A percentile compares a stretch with the other conserved stretches of the same genome.
Conservation (phyloP, 805 yeast species). For the Candida fluviatilis region DNA sequence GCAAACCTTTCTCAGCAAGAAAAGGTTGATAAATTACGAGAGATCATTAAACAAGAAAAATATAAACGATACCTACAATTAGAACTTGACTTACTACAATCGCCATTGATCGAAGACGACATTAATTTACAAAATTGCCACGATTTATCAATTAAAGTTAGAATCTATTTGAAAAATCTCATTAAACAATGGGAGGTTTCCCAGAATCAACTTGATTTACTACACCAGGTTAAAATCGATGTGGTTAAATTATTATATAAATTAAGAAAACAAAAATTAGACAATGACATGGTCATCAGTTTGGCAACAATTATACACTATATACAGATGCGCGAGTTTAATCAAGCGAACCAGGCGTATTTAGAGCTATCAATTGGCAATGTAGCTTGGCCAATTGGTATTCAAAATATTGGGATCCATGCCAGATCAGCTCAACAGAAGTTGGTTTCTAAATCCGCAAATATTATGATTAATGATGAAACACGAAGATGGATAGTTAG, state of each 20-base stretch:
- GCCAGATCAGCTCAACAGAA: constrained; percentile 61
- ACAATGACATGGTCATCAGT: constrained; percentile 45
- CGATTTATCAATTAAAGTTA: constrained; percentile 30
- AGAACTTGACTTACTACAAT: constrained; percentile 8
- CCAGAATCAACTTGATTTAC: constrained; percentile 9
- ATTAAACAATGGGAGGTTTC: constrained; percentile 40
- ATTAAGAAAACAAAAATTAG: constrained; percentile 33
- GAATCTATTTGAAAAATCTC: constrained; percentile 46
- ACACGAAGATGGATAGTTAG: constrained; percentile 76
- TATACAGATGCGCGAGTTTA: constrained; percentile 50
- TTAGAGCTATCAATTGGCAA: constrained; percentile 78
- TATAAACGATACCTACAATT: constrained; percentile 9
- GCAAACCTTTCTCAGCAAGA: constrained; percentile 12
- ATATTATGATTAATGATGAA: constrained; percentile 73
- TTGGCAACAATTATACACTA: constrained; percentile 57
- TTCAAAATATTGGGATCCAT: constrained; percentile 74
- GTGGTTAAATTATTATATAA: constrained; percentile 48
- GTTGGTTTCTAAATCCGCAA: constrained; percentile 54
- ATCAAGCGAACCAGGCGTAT: constrained; percentile 62
- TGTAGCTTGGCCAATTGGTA: constrained; percentile 92
- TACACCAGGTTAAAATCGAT: constrained; percentile 38
- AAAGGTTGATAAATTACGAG: constrained; percentile 10
- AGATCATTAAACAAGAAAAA: constrained; percentile 8
- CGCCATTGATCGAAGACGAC: constrained; percentile 4
- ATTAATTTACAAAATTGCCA: constrained; percentile 16